phyloP scores from a whole-genome alignment of 148 eudicot genomes.

The Gaultheria prostrata region DNA sequence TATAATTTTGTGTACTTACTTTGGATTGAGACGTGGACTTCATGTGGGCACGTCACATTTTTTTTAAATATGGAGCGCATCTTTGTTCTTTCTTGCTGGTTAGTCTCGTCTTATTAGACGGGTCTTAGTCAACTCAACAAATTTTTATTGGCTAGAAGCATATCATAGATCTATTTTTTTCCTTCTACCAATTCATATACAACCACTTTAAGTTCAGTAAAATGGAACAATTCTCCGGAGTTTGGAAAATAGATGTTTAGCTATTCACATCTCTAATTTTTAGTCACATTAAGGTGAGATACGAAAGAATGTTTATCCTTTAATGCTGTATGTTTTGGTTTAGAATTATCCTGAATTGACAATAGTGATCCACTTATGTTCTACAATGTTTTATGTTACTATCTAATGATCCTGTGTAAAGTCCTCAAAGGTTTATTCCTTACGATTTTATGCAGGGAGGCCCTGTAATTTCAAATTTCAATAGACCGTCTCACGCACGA shows the following conservation, averaged over 20 bases:
- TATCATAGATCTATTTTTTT: background rate
- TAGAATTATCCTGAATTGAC: background rate
- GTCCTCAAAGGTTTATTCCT: background rate
- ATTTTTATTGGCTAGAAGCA: too few relatives aligned
- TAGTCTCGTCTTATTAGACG: too few relatives aligned
- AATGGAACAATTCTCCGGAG: background rate
- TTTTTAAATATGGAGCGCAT: too few relatives aligned
- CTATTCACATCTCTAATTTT: background rate
- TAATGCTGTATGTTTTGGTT: background rate
- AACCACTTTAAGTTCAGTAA: background rate
- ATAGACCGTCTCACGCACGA: constrained; percentile 36
- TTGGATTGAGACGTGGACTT: too few relatives aligned
- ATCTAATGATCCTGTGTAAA: background rate
- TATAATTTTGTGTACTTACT: too few relatives aligned
- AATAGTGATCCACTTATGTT: background rate
- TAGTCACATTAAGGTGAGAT: background rate
- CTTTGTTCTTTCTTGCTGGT: too few relatives aligned
- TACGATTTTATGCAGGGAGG: constrained; percentile 35
- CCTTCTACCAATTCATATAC: background rate
- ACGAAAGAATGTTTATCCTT: background rate
- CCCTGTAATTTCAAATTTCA: constrained; percentile 22
- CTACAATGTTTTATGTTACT: background rate
- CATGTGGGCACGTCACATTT: too few relatives aligned
- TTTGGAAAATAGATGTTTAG: background rate
- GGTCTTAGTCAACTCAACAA: too few relatives aligned